These are phyloP conservation scores for Saccharomyces pastorianus DNA, from an alignment of 1,139 yeast genomes.

Conservation along the genomic window DNA sequence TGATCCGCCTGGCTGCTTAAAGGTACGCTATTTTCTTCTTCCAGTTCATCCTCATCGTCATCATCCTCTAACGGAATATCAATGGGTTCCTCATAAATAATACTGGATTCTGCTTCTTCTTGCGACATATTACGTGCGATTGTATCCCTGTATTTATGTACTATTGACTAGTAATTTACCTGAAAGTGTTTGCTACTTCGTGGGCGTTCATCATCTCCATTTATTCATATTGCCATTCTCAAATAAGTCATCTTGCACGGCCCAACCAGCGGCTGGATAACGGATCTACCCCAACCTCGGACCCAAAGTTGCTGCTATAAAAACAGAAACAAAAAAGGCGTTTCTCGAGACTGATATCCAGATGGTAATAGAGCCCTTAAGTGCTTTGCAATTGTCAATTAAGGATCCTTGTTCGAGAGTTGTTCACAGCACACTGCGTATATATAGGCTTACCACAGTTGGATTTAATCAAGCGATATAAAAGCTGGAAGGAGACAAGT, in stretches of 20 bases:
- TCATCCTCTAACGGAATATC: conserved; percentile 14
- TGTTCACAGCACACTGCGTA: background rate
- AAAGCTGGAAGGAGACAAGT: background rate
- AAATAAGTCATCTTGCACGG: background rate
- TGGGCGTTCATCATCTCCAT: background rate
- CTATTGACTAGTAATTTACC: background rate
- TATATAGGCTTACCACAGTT: background rate
- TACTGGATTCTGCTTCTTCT: conserved; percentile 8
- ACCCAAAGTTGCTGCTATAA: background rate
- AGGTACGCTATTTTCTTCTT: conserved; percentile 3
- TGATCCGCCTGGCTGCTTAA: background rate
- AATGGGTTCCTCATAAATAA: conserved; percentile 18
- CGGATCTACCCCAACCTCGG: conserved; percentile 1
- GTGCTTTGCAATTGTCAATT: background rate
- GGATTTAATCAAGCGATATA: background rate
- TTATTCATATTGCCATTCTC: background rate
- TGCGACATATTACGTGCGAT: conserved; percentile 4
- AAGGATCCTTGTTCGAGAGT: background rate
- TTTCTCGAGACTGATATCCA: conserved; percentile 3
- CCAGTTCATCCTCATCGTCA: conserved; percentile 13
- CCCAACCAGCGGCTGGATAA: background rate
- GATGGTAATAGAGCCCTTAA: conserved; percentile 4
- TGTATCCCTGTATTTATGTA: background rate
- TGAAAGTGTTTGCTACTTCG: background rate
- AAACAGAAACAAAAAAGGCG: background rate